Conservation (phyloP, 2,329 filamentous ascomycete genomes). For the Aspergillus sp. region DNA sequence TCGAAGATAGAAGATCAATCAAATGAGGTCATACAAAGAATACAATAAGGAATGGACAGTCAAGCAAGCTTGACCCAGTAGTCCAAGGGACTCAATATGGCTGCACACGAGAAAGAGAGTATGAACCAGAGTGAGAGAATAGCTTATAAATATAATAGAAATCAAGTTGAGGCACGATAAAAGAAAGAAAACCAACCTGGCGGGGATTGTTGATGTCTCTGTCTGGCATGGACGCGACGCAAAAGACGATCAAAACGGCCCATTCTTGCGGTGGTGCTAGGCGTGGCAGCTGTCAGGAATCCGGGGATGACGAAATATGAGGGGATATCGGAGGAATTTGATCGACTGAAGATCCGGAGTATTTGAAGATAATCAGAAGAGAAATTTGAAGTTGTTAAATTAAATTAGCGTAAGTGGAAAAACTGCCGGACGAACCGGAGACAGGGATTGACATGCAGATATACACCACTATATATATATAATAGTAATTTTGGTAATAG, state of each 20-base stretch:
- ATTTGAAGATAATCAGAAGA: no score
- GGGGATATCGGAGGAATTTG: no score
- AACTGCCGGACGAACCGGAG: no score
- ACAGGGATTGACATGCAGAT: no score
- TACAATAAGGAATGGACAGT: not conserved
- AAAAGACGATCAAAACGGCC: conserved; percentile 12
- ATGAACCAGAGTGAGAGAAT: not conserved
- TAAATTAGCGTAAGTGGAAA: no score
- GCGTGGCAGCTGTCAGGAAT: no score
- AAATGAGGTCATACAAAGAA: not conserved
- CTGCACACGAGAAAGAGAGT: not conserved
- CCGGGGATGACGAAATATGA: no score
- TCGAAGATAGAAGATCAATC: not conserved
- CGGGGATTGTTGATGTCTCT: conserved; percentile 4
- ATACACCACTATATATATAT: no score
- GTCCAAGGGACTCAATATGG: not conserved
- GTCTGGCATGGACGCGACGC: conserved; percentile 11
- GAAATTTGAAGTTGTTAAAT: no score
- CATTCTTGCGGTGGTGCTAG: conserved; percentile 2
- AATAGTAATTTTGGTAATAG: no score
- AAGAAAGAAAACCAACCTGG: not conserved
- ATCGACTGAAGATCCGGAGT: no score
- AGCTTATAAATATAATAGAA: not conserved
- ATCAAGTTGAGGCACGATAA: not conserved
- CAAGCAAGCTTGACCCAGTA: conserved; percentile 2